Evolutionary conservation across 208 protist genomes (phyloP).

Genomic region (Herpetomonas samuelpessoai): DNA sequence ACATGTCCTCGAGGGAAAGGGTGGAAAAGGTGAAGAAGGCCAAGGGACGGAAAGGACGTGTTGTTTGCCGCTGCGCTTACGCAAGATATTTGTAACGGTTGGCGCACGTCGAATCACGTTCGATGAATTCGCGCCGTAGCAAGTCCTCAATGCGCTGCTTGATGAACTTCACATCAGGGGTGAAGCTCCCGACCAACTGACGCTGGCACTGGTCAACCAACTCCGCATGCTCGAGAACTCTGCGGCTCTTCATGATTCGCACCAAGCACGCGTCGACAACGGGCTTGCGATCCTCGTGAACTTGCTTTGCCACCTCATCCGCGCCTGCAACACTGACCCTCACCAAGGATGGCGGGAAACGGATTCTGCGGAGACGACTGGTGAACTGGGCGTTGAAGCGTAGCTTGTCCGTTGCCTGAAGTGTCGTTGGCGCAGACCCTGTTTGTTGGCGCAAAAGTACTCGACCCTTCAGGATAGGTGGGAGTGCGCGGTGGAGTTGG

Average conservation of each 20-base stretch:
- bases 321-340: conserved; percentile 34
- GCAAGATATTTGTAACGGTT: conserved; percentile 9
- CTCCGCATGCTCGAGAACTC: conserved; percentile 57
- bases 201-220: conserved; percentile 72
- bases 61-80: conserved; percentile 5
- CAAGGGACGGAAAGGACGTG: too few relatives aligned
- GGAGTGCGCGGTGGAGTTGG: conserved; percentile 31
- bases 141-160: conserved; percentile 89
- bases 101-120: conserved; percentile 33
- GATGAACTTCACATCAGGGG: conserved; percentile 64
- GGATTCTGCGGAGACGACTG: conserved; percentile 47
- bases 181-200: conserved; percentile 62
- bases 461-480: conserved; percentile 41
- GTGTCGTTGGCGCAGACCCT: conserved; percentile 5
- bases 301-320: conserved; percentile 47
- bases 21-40: conserved; percentile 6
- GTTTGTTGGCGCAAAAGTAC: conserved; percentile 23
- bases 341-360: conserved; percentile 39
- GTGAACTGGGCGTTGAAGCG: conserved; percentile 64
- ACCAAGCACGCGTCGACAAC: conserved; percentile 82
- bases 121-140: conserved; percentile 76
- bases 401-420: conserved; percentile 37
- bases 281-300: conserved; percentile 69
- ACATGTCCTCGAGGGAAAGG: not conserved
- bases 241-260: conserved; percentile 83